Base-by-base conservation (phyloP, 2,329 filamentous ascomycete genomes). In the Sphaerulina musiva region DNA sequence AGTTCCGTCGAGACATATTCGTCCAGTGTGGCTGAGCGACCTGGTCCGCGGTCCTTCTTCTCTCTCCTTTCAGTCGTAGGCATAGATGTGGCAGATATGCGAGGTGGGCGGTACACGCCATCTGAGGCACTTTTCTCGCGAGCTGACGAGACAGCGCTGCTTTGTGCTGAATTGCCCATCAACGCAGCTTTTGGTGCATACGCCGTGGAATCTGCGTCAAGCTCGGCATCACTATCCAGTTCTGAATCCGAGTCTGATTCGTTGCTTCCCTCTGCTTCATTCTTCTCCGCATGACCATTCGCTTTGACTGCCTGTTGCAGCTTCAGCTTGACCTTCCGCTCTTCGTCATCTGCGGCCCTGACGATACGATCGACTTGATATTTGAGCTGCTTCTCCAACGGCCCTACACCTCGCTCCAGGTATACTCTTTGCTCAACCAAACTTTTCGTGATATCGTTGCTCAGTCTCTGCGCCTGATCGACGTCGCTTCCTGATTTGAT, bases 311-410 rank as follows among this genome's bases (percentile, higher is more conserved):
- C 59, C 57, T 49, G 66, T 60, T 54, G 70, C 2, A 68, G 67
- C 43, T 73, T 72, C 10, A 68, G 64, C 1, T 64, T 64, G 3
- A 70, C 71, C 2, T 65, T 66, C 34, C 80, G 76, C 59, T 84
- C 80, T 3, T 82, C 79, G 62, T 92, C 85, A 57, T 95, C 87
- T 36, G 90, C 90, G 0, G 89, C 88, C 59, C 89, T 86, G 17
- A 98, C 78, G 26, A 96, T 90, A 68, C 95, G 93, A 71, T 97
- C 92, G 65, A 98, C 89, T 69, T 96, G 91, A 72, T 96, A 98
- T 62, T 90, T 92, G 58, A 98, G 74, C 64, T 91, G 87, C 62
- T 86, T 86, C 72, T 98, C 95, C 12, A 97, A 74, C 0, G 93
- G 93, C 12, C 88, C 83, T 3, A 95, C 87, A 61, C 93, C 95